These are phyloP conservation scores for Fusarium burgessii DNA, from an alignment of 2,329 filamentous ascomycete genomes.

Conservation along the genomic window DNA sequence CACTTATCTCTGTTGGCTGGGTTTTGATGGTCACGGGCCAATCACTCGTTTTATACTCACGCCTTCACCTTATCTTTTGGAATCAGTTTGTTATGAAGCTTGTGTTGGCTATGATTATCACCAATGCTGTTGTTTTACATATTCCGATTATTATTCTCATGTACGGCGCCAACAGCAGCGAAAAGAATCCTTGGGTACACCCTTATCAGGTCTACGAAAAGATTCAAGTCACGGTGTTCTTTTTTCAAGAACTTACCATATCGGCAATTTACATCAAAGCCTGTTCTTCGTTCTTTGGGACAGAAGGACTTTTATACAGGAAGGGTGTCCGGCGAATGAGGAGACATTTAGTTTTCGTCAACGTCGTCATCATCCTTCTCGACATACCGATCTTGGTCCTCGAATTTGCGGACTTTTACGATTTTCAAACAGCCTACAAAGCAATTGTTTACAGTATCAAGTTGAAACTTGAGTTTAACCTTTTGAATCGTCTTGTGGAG, in stretches of 20 bases:
- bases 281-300: conserved; percentile 6
- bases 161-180: conserved; percentile 61
- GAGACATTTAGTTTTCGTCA: conserved; percentile 57
- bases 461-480: conserved; percentile 53
- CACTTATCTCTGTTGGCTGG: conserved; percentile 49
- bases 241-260: conserved; percentile 65
- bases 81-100: conserved; percentile 60
- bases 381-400: conserved; percentile 50
- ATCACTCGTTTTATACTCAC: conserved; percentile 71
- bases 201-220: conserved; percentile 63
- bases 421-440: conserved; percentile 43
- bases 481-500: conserved; percentile 47
- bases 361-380: conserved; percentile 56
- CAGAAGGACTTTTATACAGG: neutral
- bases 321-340: conserved; percentile 24
- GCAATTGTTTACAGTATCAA: conserved; percentile 52
- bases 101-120: conserved; percentile 68
- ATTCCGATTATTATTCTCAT: conserved; percentile 67
- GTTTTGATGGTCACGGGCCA: conserved; percentile 69
- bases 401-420: conserved; percentile 54
- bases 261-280: conserved; percentile 62
- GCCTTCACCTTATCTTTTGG: conserved; percentile 69
- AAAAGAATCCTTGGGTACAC: conserved; percentile 31
- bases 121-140: conserved; percentile 61
- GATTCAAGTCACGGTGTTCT: conserved; percentile 67